Base-by-base conservation (phyloP, 2,329 filamentous ascomycete genomes). In the Alternaria gansuensis region DNA sequence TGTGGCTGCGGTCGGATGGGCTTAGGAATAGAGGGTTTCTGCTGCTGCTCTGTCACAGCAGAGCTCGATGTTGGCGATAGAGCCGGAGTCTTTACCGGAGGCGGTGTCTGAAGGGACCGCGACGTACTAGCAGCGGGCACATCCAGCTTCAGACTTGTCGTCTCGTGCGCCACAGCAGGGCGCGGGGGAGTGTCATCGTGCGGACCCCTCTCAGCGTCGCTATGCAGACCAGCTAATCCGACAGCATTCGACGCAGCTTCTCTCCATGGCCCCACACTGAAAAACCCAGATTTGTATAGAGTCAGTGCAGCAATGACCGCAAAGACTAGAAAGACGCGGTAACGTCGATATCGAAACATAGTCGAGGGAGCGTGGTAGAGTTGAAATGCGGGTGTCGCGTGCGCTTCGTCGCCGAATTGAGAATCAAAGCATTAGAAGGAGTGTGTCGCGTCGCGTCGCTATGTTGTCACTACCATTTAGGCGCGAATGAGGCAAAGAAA, bases 291-390 rank as follows among this genome's bases (percentile, higher is more conserved):
- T 64, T 83, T 82, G 67, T 86, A 81, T 52, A 87, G 73, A 3
- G 81, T 79, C 60, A 89, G 79, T 49, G 87, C 75, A 49, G 86
- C 75, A 56, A 88, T 73, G 61, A 84, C 75, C 54, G 86, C 82
- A 66, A 83, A 83, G 60, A 86, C 72, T 33, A 86, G 74, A 61
- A 88, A 87, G 57, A 87, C 80, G 59, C 88, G 84, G 70, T 88
- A 88, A 72, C 87, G 82, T 67, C 88, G 78, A 62, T 84, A 81
- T 51, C 88, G 85, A 57, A 85, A 75, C 83, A 89, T 87, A 68
- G 54, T 58, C 58, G 26, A 52, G 52, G 49, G 49, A 57, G 43
- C 36, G 54, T 41, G 40, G 59, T 28, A 44, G 46, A 48, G 58
- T 43, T 49, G 45, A 37, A 51, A 37, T 14, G 34, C 31, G 48